Evolutionary conservation across 1,139 yeast genomes (phyloP).

Genomic region (Suhomyces maxii): DNA sequence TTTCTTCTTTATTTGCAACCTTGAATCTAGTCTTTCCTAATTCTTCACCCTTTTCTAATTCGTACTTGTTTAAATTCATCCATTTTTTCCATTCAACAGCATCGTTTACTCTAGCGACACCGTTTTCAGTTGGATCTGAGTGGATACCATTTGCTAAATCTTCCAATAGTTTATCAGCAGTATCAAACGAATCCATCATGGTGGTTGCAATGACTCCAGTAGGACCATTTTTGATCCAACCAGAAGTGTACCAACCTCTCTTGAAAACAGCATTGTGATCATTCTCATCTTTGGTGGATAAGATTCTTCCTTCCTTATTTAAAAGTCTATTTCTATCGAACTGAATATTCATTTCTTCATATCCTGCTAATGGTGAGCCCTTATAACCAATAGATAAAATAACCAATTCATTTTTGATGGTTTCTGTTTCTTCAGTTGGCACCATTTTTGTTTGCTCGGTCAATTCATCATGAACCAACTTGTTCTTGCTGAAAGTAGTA

Average conservation of each 20-base stretch:
- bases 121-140: conserved; percentile 25
- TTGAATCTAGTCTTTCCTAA: conserved; percentile 61
- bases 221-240: conserved; percentile 92
- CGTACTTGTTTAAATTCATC: conserved; percentile 58
- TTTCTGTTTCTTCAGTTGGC: conserved; percentile 40
- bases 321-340: conserved; percentile 65
- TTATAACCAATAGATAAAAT: conserved; percentile 84
- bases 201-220: conserved; percentile 91
- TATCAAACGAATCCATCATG: conserved; percentile 79
- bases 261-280: conserved; percentile 23
- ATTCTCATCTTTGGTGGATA: conserved; percentile 25
- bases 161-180: conserved; percentile 63
- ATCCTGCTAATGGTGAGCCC: conserved; percentile 63
- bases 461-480: conserved; percentile 35
- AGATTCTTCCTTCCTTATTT: conserved; percentile 62
- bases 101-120: conserved; percentile 11
- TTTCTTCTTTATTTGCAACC: conserved; percentile 46
- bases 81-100: conserved; percentile 71
- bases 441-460: conserved; percentile 37
- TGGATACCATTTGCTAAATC: conserved; percentile 47
- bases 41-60: conserved; percentile 47
- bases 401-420: conserved; percentile 61
- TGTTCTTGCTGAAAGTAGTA: conserved; percentile 51
- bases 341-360: conserved; percentile 50
- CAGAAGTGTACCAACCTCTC: conserved; percentile 74